Evolutionary conservation across 1,284 basidiomycete genomes (phyloP), one percentile per base, ranked within the genome.

Genomic region (Trametes versicolor): DNA sequence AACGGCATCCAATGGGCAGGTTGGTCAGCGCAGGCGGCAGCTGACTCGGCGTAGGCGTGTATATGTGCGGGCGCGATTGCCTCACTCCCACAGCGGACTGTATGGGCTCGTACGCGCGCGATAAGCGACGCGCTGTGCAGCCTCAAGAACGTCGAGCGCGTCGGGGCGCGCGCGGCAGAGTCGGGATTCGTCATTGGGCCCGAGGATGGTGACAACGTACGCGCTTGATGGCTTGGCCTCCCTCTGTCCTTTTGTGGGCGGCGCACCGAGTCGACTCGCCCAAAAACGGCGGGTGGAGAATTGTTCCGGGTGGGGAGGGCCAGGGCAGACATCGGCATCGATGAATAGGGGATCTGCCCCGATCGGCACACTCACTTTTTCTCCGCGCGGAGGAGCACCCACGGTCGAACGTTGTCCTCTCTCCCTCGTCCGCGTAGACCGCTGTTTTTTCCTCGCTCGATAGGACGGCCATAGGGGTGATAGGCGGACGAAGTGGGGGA

Each of bases 251-350:
- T 51, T 45, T 27, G 43, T 6, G 59, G 53, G 48, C 25, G 41
- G 29, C 41, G 29, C 10, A 21, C 27, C 41, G 58, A 54, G 51
- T 50, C 50, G 25, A 41, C 15, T 25, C 25, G 51, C 7, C 43
- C 25, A 25, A n/a, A 25, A 4, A 36, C 19, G 27, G 60, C 60
- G 60, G 60, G 27, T 15, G 8, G 50, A 63, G 62, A 53, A 53
- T 53, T 63, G 62, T 58, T 53, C 62, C 62, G 62, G 61, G 43
- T 34, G 23, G 32, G 49, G 43, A 55, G 34, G 60, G 60, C 45
- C 60, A 62, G 60, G 62, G 53, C 50, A 37, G 56, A 32, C 47
- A 25, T 53, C 50, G 47, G 27, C 41, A 63, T 63, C 62, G 62
- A 63, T 63, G 56, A 36, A 37, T 49, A 27, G 39, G 34, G 41